Evolutionary conservation across 116 monocot genomes (phyloP).

Genomic region (Zostera marina): DNA sequence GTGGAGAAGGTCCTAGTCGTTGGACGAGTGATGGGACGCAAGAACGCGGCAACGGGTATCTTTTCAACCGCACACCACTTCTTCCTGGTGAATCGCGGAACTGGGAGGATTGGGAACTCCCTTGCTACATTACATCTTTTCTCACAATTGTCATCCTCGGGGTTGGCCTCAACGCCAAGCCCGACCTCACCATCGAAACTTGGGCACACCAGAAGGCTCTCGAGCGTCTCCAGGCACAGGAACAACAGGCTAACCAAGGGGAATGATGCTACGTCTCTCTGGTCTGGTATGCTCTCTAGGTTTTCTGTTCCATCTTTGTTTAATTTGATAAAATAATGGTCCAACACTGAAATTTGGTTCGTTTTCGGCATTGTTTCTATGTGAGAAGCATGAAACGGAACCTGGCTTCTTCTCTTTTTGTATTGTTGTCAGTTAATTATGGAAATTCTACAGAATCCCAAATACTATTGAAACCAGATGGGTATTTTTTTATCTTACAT

Average conservation of each 20-base stretch:
- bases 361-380: no score
- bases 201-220: constrained; percentile 97
- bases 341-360: no score
- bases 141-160: constrained; percentile 86
- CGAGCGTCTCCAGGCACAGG: constrained; percentile 43
- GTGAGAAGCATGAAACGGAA: constrained; percentile 8
- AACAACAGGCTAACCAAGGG: constrained; percentile 1
- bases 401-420: constrained; percentile 38
- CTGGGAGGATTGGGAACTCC: constrained; percentile 97
- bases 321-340: no score
- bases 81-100: constrained; percentile 56
- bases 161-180: constrained; percentile 89
- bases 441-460: no score
- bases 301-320: neutral
- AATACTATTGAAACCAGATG: no score
- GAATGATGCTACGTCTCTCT: neutral
- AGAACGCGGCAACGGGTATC: constrained; percentile 50
- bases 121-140: constrained; percentile 87
- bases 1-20: constrained; percentile 33
- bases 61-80: constrained; percentile 55
- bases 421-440: no score
- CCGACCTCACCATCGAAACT: constrained; percentile 86
- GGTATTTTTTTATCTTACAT: no score
- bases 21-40: constrained; percentile 54
- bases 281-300: neutral